Percentiles rank a stretch among this genome's conserved stretches.
Evolutionary conservation across 345 rosid genomes (phyloP).

Genomic region (Sonneratia alba): DNA sequence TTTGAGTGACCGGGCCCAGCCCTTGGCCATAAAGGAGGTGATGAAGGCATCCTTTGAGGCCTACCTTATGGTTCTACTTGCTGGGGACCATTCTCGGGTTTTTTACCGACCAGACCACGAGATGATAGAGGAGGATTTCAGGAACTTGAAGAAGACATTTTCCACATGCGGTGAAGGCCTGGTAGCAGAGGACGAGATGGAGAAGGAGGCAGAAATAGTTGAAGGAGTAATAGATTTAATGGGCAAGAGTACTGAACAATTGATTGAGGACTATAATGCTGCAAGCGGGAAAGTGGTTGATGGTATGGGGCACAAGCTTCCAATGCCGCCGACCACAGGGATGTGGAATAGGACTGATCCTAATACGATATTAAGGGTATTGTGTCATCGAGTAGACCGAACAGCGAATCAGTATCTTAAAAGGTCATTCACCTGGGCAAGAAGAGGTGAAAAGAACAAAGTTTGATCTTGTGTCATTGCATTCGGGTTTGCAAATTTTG

Average conservation of each 20-base stretch:
- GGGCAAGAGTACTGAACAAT: slow-evolving; percentile 66
- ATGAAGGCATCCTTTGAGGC: slow-evolving; percentile 77
- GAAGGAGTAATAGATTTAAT: slow-evolving; percentile 66
- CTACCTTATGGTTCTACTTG: slow-evolving; percentile 75
- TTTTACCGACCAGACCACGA: slow-evolving; percentile 47
- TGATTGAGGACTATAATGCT: slow-evolving; percentile 70
- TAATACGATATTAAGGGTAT: slow-evolving; percentile 61
- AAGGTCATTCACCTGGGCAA: slow-evolving; percentile 58
- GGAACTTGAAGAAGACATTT: slow-evolving; percentile 51
- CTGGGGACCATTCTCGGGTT: slow-evolving; percentile 53
- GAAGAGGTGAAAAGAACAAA: slow-evolving; percentile 27
- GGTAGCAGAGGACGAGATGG: slow-evolving; percentile 52
- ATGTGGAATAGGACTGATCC: slow-evolving; percentile 78
- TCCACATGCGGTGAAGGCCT: slow-evolving; percentile 71
- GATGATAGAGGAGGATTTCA: slow-evolving; percentile 61
- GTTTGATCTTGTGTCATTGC: background rate
- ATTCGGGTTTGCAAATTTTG: background rate
- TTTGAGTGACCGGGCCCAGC: slow-evolving; percentile 60
- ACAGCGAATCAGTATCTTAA: slow-evolving; percentile 57
- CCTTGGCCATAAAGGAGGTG: slow-evolving; percentile 64
- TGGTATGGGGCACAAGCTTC: slow-evolving; percentile 47
- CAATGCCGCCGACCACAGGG: slow-evolving; percentile 76
- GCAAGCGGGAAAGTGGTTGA: slow-evolving; percentile 37
- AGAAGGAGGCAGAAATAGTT: slow-evolving; percentile 58
- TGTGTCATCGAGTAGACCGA: slow-evolving; percentile 72